Evolutionary conservation across 2,329 filamentous ascomycete species (phyloP).

Genomic region (Microcera coccophila): DNA sequence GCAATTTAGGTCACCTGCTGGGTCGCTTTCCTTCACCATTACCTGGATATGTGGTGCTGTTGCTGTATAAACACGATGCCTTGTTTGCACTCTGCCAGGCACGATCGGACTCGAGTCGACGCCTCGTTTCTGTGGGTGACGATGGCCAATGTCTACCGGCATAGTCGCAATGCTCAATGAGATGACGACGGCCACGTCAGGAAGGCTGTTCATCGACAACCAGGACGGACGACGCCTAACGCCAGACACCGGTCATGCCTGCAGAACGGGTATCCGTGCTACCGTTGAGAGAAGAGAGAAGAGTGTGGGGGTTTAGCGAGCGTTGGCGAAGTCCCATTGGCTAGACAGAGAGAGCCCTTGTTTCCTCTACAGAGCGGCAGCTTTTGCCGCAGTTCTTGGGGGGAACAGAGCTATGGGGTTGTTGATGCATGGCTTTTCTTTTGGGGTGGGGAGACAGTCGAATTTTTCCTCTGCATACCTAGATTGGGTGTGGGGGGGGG

Average conservation of each 20-base stretch:
- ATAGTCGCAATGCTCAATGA: background rate
- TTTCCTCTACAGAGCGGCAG: conserved; percentile 1
- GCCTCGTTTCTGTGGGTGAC: background rate
- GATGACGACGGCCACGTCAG: background rate
- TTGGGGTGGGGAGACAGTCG: background rate
- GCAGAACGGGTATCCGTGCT: background rate
- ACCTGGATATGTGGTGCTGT: too few species aligned
- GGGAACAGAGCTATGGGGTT: background rate
- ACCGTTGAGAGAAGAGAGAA: background rate
- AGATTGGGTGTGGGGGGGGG: too few species aligned
- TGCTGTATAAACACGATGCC: background rate
- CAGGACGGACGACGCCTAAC: background rate
- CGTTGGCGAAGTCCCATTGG: background rate
- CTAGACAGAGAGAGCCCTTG: background rate
- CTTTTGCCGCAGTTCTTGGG: background rate
- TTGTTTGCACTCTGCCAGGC: conserved; percentile 1
- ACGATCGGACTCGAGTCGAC: background rate
- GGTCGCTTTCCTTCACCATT: too few species aligned
- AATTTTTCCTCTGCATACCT: too few species aligned
- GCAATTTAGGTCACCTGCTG: background rate
- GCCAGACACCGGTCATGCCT: too few species aligned
- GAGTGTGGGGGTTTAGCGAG: background rate
- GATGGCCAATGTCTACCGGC: background rate
- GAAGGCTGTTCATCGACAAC: background rate
- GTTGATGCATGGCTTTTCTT: background rate